Base-by-base conservation (phyloP, 768 basidiomycete genomes). In the Pleurotus ostreatus region DNA sequence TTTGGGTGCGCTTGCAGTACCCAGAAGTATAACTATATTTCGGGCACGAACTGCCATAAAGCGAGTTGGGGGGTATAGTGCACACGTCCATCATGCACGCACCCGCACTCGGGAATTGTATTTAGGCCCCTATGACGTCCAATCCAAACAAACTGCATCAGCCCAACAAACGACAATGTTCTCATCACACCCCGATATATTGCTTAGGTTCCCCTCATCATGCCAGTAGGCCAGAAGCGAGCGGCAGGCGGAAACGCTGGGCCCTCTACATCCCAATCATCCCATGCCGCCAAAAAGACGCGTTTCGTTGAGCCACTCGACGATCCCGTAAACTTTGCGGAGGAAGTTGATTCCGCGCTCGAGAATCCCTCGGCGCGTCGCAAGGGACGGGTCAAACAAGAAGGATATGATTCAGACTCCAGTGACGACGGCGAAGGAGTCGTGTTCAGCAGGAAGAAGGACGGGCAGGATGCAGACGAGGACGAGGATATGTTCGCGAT, bases 361-460 rank as follows among this genome's bases (percentile, higher is more conserved):
- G 91, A 92, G 68, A 75, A 77, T 61, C 81, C 86, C 3, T 78
- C 80, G 9, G 75, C 76, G 20, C 75, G 74, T 57, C 81, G 87
- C 15, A 87, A 83, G 66, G 86, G 90, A 18, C 82, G 84, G 46
- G 83, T 97, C 57, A 89, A 88, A 66, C 87, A 80, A 15, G 92
- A 92, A 53, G 80, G 95, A 13, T 98, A 97, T 68, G 93, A 95
- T 11, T 93, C 92, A 1, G 94, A 97, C 71, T 95, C 94, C 2
- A 94, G 85, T 56, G 92, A 96, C 66, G 94, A 97, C 59, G 94
- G 91, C 2, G 94, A 97, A 68, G 89, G 92, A n/a, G 92, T 95
- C 38, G 94, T 94, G 7, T 72, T 71, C n/a, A 91, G 89, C 66
- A 80, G 94, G 57, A 81, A 84, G 69, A 83, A 82, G 74, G 77